Base-by-base conservation (phyloP, 257 asterid species). In the Handroanthus guayacan region DNA sequence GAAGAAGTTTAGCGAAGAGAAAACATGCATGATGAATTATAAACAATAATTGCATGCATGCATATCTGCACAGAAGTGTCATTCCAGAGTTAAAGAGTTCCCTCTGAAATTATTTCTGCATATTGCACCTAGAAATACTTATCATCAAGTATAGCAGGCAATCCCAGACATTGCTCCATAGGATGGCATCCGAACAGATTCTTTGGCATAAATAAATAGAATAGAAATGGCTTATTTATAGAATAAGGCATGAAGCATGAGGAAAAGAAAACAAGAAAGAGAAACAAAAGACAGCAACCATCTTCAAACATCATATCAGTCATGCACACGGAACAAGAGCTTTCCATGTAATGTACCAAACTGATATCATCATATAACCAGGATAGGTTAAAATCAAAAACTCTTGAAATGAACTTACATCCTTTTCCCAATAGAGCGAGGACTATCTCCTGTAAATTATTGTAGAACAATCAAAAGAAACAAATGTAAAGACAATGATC, bases 361-460 rank as follows among this genome's bases (percentile, higher is more conserved):
- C 48, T 13, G 12, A 62, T 68, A 57, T 45, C 38, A 77, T 66
- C 31, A 78, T 18, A 61, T 11, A 20, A 52, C 14, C 25, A 74
- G 17, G 45, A 75, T 3, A 69, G 43, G 31, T 52, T 62, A 45
- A 61, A 50, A 52, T 14, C 44, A 70, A 17, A 74, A 57, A 64
- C 13, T 25, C 38, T 50, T 65, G 20, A 67, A 77, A 64, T 57
- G 54, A 78, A 79, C 81, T 86, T 85, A 94, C 99, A 82, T 87
- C 75, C 86, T 78, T 69, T 77, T 83, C 76, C 84, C 89, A 69
- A 58, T 79, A 74, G 91, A 80, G 71, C 71, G 85, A 68, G 92
- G 89, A 82, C 86, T 82, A 66, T 86, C 90, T 63, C 95, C 99
- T 91, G 91, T 65, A 84, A 64, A 74, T 74, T 12, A 65, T 17